These are phyloP conservation scores for Lachancea quebecensis DNA, from an alignment of 805 yeast genomes.

Conservation along the genomic window DNA sequence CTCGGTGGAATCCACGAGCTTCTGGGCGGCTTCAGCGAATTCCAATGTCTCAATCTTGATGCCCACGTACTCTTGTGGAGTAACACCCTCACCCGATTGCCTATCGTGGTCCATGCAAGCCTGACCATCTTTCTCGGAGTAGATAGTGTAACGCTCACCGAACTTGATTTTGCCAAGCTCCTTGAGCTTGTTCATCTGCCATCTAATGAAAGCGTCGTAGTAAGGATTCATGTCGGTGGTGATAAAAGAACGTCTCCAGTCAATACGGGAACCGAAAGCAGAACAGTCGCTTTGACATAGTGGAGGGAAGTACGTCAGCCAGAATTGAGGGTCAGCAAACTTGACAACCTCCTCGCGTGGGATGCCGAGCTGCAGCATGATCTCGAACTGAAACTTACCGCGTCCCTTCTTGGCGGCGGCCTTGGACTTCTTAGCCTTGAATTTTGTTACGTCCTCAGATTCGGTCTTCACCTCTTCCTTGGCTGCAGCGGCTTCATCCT, in stretches of 20 bases:
- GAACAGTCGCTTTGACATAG: conserved; percentile 74
- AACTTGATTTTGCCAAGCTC: conserved; percentile 87
- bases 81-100: conserved; percentile 92
- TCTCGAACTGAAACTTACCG: conserved; percentile 91
- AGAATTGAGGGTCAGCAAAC: conserved; percentile 86
- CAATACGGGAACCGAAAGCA: conserved; percentile 84
- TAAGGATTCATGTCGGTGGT: conserved; percentile 94
- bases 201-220: conserved; percentile 89
- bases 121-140: conserved; percentile 97
- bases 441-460: conserved; percentile 79
- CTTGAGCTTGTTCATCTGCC: conserved; percentile 91
- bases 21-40: conserved; percentile 41
- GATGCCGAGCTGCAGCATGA: conserved; percentile 91
- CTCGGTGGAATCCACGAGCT: conserved; percentile 27
- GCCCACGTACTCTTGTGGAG: conserved; percentile 94
- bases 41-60: conserved; percentile 75
- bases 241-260: conserved; percentile 95
- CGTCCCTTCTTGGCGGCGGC: conserved; percentile 91
- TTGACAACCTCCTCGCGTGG: conserved; percentile 73
- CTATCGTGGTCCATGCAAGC: conserved; percentile 99
- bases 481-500: conserved; percentile 30
- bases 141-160: conserved; percentile 96
- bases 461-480: conserved; percentile 33
- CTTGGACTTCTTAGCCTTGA: conserved; percentile 87
- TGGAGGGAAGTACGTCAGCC: conserved; percentile 92